Conservation (phyloP, 2,329 filamentous ascomycete species). For the Xylariaceae sp. region DNA sequence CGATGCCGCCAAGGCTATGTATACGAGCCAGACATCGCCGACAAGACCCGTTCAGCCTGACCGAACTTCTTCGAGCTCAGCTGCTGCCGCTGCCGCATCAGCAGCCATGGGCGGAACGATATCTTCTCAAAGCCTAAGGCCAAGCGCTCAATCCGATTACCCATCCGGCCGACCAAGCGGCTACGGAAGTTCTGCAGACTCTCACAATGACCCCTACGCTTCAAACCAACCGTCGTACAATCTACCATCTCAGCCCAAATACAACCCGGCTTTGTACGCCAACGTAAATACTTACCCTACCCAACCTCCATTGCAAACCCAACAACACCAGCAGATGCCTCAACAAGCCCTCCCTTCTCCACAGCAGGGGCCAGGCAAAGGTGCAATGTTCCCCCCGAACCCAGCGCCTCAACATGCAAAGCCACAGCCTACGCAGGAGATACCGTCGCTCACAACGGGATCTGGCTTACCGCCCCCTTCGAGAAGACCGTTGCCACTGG, state of each 20-base stretch:
- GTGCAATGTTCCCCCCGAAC: constrained; percentile 31
- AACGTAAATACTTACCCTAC: constrained; percentile 51
- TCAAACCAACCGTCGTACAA: constrained; percentile 25
- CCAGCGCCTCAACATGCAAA: constrained; percentile 30
- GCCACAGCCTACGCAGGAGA: constrained; percentile 37
- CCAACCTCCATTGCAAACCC: constrained; percentile 38
- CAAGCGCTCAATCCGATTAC: constrained; percentile 28
- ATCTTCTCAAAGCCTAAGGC: constrained; percentile 30
- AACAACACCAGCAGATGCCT: constrained; percentile 36
- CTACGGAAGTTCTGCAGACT: constrained; percentile 26
- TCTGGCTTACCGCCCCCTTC: constrained; percentile 34
- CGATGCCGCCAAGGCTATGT: constrained; percentile 62
- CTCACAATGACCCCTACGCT: constrained; percentile 30
- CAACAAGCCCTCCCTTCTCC: constrained; percentile 31
- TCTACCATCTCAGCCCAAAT: constrained; percentile 52
- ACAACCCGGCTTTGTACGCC: constrained; percentile 76
- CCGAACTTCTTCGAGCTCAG: constrained; percentile 49
- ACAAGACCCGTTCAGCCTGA: constrained; percentile 50
- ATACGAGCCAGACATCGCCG: constrained; percentile 50
- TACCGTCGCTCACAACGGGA: constrained; percentile 32
- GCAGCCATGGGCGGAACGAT: constrained; percentile 54
- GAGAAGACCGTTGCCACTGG: constrained; percentile 63
- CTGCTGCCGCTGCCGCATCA: constrained; percentile 50
- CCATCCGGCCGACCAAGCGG: constrained; percentile 32
- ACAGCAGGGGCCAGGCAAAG: constrained; percentile 23